These are phyloP conservation scores for Sclerotinia minor DNA, from an alignment of 2,329 filamentous ascomycete species.

Conservation along the genomic window DNA sequence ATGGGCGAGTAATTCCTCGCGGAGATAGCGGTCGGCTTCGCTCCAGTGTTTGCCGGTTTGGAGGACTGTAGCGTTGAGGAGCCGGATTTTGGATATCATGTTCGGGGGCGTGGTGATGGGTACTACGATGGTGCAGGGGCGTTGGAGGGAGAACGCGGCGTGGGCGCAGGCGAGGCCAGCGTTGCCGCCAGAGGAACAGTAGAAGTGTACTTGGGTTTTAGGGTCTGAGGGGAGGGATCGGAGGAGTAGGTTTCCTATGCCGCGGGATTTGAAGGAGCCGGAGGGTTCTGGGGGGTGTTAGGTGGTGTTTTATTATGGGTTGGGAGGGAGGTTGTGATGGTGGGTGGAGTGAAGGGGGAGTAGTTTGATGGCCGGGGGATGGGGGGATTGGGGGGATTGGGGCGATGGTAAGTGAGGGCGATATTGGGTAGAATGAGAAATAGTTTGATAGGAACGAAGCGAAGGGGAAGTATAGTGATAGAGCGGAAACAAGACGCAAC, in stretches of 20 bases:
- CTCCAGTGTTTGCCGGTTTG: slow-evolving; percentile 67
- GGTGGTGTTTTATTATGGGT: not conserved
- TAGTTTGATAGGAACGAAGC: too few relatives aligned
- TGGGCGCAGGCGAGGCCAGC: slow-evolving; percentile 80
- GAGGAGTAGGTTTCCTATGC: slow-evolving; percentile 70
- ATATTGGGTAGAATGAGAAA: too few relatives aligned
- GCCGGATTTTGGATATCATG: slow-evolving; percentile 70
- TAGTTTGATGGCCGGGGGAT: too few relatives aligned
- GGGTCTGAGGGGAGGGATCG: slow-evolving; percentile 42
- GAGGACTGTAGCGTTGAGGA: slow-evolving; percentile 68
- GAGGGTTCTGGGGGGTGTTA: slow-evolving; percentile 24
- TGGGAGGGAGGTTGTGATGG: too few relatives aligned
- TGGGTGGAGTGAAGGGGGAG: too few relatives aligned
- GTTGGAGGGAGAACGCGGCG: slow-evolving; percentile 63
- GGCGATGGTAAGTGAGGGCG: too few relatives aligned
- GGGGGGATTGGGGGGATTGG: too few relatives aligned
- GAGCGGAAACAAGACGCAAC: not conserved
- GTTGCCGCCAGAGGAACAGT: slow-evolving; percentile 78
- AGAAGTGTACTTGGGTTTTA: slow-evolving; percentile 62
- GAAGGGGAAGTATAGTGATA: not conserved
- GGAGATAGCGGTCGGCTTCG: slow-evolving; percentile 68
- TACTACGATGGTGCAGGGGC: slow-evolving; percentile 44
- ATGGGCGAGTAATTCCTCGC: slow-evolving; percentile 55
- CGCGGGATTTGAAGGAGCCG: slow-evolving; percentile 81
- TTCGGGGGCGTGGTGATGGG: slow-evolving; percentile 60